A percentile compares a stretch with the other conserved stretches of the same genome.
Conservation (phyloP, 768 basidiomycete genomes). For the Russula vinacea region DNA sequence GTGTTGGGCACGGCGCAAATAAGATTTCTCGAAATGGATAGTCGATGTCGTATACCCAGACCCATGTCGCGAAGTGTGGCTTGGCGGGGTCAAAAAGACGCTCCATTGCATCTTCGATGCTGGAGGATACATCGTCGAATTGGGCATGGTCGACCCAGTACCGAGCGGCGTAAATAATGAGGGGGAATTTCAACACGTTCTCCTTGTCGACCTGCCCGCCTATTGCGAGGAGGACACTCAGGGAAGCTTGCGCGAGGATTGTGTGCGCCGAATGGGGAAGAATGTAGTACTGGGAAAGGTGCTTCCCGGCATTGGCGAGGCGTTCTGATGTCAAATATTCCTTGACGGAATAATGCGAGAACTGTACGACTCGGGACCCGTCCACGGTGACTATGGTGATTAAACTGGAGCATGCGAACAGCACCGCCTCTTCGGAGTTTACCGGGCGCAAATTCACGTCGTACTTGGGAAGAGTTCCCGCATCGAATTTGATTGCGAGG, state of each 20-base stretch:
- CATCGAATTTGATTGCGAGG: not conserved
- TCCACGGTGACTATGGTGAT: not conserved
- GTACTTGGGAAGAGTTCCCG: not conserved
- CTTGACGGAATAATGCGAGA: not conserved
- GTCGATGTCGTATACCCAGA: constrained; percentile 1
- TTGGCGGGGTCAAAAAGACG: not conserved
- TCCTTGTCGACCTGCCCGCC: not conserved
- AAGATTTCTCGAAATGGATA: not conserved
- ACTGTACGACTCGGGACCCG: not conserved
- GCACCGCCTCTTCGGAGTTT: not conserved
- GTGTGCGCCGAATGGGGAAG: not conserved
- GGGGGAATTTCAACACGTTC: not conserved
- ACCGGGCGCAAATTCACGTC: not conserved
- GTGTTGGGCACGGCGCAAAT: not conserved
- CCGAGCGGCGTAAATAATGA: not conserved
- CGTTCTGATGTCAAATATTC: not conserved
- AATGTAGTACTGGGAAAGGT: not conserved
- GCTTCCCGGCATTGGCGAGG: not conserved
- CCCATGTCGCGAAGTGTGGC: not conserved
- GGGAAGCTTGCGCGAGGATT: not conserved
- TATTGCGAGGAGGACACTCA: not conserved
- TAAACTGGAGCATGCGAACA: not conserved
- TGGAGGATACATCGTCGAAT: not conserved
- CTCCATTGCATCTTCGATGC: not conserved
- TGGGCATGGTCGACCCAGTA: not conserved